Evolutionary conservation across 495 filamentous ascomycete genomes (phyloP).

Genomic region (Penicillium maclennaniae): DNA sequence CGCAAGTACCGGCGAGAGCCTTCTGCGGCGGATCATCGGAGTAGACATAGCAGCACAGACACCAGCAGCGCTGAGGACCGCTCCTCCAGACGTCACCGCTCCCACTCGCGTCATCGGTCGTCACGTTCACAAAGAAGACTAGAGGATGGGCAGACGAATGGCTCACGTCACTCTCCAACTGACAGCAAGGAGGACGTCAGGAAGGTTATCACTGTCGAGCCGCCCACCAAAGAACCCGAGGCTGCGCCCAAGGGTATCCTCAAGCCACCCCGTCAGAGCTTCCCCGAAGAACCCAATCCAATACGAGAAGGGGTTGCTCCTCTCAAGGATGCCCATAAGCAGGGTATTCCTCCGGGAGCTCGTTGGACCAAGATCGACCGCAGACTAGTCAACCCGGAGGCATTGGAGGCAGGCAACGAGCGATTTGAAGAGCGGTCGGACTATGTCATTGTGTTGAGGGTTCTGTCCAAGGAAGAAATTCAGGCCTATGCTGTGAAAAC

Average conservation of each 20-base stretch:
- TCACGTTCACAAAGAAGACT: slow-evolving; percentile 24
- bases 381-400: slow-evolving; percentile 76
- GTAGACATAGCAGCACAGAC: slow-evolving; percentile 24
- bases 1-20: slow-evolving; percentile 35
- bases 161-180: slow-evolving; percentile 8
- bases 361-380: slow-evolving; percentile 89
- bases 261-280: slow-evolving; percentile 66
- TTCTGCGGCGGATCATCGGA: slow-evolving; percentile 20
- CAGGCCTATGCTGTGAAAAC: slow-evolving; percentile 74
- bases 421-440: slow-evolving; percentile 77
- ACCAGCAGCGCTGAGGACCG: slow-evolving; percentile 18
- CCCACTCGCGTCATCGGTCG: slow-evolving; percentile 20
- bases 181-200: slow-evolving; percentile 26
- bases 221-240: slow-evolving; percentile 35
- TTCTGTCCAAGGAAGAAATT: slow-evolving; percentile 77
- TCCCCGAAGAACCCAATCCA: slow-evolving; percentile 73
- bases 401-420: slow-evolving; percentile 71
- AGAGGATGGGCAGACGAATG: slow-evolving; percentile 13
- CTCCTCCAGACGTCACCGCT: slow-evolving; percentile 8
- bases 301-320: slow-evolving; percentile 87
- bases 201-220: slow-evolving; percentile 30
- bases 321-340: slow-evolving; percentile 71
- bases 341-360: slow-evolving; percentile 70
- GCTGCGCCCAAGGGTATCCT: slow-evolving; percentile 63
- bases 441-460: slow-evolving; percentile 79